These are phyloP conservation scores for Pleurotus eryngii DNA, from an alignment of 768 basidiomycete species.

Conservation along the genomic window DNA sequence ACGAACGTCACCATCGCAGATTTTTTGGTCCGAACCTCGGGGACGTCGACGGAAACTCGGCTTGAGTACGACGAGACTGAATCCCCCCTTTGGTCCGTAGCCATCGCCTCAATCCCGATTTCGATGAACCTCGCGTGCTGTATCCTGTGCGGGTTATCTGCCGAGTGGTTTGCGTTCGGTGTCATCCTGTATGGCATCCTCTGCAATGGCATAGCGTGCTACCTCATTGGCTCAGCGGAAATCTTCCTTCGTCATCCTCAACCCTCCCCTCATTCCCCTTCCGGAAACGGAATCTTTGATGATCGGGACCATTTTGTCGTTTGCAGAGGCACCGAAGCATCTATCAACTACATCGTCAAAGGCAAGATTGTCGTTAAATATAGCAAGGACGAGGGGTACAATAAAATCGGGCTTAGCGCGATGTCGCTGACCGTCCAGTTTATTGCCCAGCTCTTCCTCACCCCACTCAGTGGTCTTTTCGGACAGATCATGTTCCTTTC, in stretches of 20 bases:
- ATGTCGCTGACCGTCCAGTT: constrained; percentile 27
- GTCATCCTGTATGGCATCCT: constrained; percentile 31
- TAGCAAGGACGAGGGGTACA: constrained; percentile 13
- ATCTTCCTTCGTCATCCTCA: constrained; percentile 16
- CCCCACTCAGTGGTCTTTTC: constrained; percentile 28
- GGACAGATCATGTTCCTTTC: constrained; percentile 29
- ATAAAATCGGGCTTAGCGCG: constrained; percentile 22
- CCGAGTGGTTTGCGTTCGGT: constrained; percentile 27
- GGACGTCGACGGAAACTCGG: neutral
- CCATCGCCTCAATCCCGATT: neutral
- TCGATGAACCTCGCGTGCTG: neutral
- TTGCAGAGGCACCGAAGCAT: constrained; percentile 20
- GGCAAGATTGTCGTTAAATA: constrained; percentile 20
- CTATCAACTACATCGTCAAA: constrained; percentile 22
- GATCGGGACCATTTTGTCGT: constrained; percentile 17
- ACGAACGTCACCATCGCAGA: constrained; percentile 18
- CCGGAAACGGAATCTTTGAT: constrained; percentile 25
- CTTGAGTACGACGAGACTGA: neutral
- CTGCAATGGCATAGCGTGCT: constrained; percentile 25
- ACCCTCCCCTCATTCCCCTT: constrained; percentile 16
- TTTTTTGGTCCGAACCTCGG: constrained; percentile 1
- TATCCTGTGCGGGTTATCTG: constrained; percentile 18
- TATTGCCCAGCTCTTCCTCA: constrained; percentile 30
- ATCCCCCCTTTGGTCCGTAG: neutral
- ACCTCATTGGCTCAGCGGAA: constrained; percentile 26